Conservation (phyloP, 83 land plant species). For the Thuja plicata region DNA sequence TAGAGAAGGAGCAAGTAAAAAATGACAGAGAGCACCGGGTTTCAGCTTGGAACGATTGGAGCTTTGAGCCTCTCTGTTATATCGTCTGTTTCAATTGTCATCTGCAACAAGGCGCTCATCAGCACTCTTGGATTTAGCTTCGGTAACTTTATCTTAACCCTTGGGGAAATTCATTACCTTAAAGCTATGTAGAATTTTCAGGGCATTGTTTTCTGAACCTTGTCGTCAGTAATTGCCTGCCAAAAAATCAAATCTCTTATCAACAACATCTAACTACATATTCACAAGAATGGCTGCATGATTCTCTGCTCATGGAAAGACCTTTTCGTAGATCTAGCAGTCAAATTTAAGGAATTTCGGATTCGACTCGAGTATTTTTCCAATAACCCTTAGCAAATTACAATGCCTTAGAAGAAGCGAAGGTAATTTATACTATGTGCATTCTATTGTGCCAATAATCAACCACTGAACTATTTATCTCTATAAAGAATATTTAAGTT, state of each 20-base stretch:
- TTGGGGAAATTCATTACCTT: neutral
- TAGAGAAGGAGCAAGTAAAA: neutral
- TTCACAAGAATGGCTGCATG: neutral
- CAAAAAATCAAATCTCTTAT: neutral
- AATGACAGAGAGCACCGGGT: conserved; percentile 56
- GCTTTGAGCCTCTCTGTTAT: conserved; percentile 73
- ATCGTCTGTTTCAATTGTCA: conserved; percentile 82
- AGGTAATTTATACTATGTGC: no score
- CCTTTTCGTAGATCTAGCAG: no score
- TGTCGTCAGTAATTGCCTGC: no score
- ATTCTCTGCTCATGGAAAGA: neutral
- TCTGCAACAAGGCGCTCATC: conserved; percentile 87
- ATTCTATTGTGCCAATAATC: no score
- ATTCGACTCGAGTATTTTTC: no score
- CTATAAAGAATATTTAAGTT: no score
- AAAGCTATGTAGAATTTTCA: neutral
- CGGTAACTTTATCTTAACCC: conserved; percentile 33
- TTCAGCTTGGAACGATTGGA: conserved; percentile 75
- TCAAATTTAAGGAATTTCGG: no score
- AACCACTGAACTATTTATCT: no score
- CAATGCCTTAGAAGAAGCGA: no score
- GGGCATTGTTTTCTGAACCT: neutral
- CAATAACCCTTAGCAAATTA: no score
- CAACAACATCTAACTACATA: neutral
- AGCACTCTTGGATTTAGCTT: conserved; percentile 72